Evolutionary conservation across 805 yeast genomes (phyloP), one percentile per base, ranked within the genome.

Genomic region (Candida taoyuanica): DNA sequence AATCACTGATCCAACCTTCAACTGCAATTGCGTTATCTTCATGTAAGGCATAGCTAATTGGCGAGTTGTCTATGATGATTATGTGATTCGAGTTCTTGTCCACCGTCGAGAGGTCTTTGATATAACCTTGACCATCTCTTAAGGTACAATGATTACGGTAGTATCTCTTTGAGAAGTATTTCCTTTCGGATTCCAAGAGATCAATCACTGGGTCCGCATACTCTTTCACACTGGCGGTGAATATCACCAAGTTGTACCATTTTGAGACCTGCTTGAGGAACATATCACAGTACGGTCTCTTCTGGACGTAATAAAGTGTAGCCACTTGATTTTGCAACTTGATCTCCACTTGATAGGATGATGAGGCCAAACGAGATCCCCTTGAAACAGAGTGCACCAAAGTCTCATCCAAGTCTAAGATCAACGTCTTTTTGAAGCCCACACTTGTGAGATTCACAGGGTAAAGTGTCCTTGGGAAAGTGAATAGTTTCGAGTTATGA

Each of bases 1-100:
- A 95, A 61, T 93, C 98, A 55, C 85, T 86, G 46, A 93, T 87
- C 98, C 98, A 93, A 32, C 98, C 98, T 62, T 89, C 96, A 6
- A 93, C 87, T 65, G 83, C 79, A 17, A 93, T 81, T 2, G 96
- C 98, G 55, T 93, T 93, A 48, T 81, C 81, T 42, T 79, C 85
- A 59, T 91, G 89, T 58, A 76, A 64, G 13, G 86, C 80, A 58
- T 85, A 93, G 54, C 95, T 83, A 18, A 88, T 74, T 1, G 98
- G 98, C 9, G 96, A 87, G 63, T 93, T 93, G 64, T 93, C 98
- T 35, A 93, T 72, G 26, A 93, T 81, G 40, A 91, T 68, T 28
- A 85, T 74, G 50, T 76, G 76, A 43, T 80, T 72, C 37, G 85
- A 73, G 53, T 79, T 93, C 50, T 49, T 46, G 35, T 65, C 63